A percentile compares a stretch with the other conserved stretches of the same genome.
Conservation (phyloP, 257 asterid genomes). For the Rhazya stricta region DNA sequence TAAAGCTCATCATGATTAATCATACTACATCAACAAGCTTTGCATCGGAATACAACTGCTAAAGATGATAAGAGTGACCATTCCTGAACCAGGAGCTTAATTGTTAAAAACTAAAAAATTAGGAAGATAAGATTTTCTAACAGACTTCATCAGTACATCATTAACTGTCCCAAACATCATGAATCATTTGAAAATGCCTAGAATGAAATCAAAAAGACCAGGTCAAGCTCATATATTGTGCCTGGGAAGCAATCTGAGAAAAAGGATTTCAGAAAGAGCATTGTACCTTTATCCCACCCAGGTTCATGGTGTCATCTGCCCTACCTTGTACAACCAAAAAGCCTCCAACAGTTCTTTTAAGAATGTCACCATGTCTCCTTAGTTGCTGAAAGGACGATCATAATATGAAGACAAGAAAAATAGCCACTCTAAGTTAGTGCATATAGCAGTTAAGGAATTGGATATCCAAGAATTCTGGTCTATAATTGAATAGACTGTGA, state of each 20-base stretch:
- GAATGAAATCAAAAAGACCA: not conserved
- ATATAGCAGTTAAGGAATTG: not conserved
- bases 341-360: conserved; percentile 73
- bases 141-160: not conserved
- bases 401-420: not conserved
- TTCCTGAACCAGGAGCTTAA: not conserved
- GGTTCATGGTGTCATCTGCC: conserved; percentile 97
- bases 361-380: conserved; percentile 84
- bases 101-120: not conserved
- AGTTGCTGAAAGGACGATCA: conserved; percentile 50
- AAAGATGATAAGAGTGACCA: not conserved
- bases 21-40: not conserved
- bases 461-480: not conserved
- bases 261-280: not conserved
- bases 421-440: not conserved
- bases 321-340: conserved; percentile 70
- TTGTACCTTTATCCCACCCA: conserved; percentile 87
- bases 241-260: not conserved
- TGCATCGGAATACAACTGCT: not conserved
- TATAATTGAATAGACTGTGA: not conserved
- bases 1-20: not conserved
- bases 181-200: not conserved
- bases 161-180: not conserved
- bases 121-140: not conserved
- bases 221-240: not conserved